Conservation (phyloP, 495 filamentous ascomycete species). For the Chaetomidium leptoderma region DNA sequence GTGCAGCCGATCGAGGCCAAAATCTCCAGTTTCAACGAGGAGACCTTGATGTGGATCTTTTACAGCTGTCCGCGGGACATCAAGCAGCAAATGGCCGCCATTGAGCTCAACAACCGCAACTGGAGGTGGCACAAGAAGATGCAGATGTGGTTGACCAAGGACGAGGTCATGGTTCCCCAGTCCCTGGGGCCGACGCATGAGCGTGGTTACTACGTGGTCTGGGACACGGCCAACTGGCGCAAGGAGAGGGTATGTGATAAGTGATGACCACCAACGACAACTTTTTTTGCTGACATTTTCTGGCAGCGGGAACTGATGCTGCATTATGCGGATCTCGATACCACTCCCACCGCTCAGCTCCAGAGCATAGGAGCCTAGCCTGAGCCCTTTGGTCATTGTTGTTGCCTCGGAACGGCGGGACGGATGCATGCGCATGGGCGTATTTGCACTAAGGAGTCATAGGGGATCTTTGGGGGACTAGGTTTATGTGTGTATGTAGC, state of each 20-base stretch:
- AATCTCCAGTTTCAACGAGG: constrained; percentile 78
- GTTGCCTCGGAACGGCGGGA: not conserved
- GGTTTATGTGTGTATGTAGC: constrained; percentile 9
- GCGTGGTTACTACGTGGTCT: constrained; percentile 83
- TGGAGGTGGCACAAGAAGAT: constrained; percentile 92
- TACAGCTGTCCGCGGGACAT: constrained; percentile 82
- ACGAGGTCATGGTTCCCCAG: constrained; percentile 67
- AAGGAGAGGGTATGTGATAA: constrained; percentile 69
- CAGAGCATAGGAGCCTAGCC: constrained; percentile 11
- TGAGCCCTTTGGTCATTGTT: not conserved
- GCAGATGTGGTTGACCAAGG: constrained; percentile 87
- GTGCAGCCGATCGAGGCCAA: constrained; percentile 74
- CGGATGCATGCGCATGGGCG: not conserved
- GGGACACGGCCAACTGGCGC: constrained; percentile 79
- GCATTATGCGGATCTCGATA: constrained; percentile 67
- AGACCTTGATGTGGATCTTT: constrained; percentile 92
- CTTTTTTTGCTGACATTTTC: constrained; percentile 12
- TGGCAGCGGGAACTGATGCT: constrained; percentile 75
- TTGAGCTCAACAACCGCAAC: constrained; percentile 72
- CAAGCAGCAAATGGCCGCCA: constrained; percentile 77
- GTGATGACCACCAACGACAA: not conserved
- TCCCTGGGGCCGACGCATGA: constrained; percentile 64
- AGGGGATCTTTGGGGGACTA: too few relatives aligned
- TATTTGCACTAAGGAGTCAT: too few relatives aligned
- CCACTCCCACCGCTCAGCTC: constrained; percentile 17